Percentiles rank a stretch among this genome's conserved stretches.
phyloP scores from a whole-genome alignment of 352 stramenopile genomes.

The Pythium vanterpoolii region DNA sequence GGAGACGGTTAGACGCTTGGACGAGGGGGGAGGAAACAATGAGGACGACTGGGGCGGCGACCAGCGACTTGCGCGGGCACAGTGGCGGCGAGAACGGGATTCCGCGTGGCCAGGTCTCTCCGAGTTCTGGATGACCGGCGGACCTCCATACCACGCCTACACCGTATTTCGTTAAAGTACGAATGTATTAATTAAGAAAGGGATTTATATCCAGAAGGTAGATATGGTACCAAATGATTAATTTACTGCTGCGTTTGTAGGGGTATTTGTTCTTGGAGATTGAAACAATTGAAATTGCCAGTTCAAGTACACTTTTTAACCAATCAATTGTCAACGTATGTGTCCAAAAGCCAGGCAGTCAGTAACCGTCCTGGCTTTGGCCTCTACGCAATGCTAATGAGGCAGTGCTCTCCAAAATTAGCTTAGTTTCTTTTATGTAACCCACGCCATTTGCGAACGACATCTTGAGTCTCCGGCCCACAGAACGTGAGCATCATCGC shows the following conservation, averaged over 20 bases:
- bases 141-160: background rate
- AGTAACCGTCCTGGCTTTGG: background rate
- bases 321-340: background rate
- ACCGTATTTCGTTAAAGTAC: background rate
- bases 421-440: background rate
- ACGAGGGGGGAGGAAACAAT: background rate
- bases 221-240: too few relatives aligned
- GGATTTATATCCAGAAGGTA: too few relatives aligned
- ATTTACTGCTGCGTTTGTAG: background rate
- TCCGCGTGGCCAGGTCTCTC: background rate
- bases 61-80: background rate
- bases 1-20: constrained; percentile 6
- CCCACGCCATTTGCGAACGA: background rate
- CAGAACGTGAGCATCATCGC: background rate
- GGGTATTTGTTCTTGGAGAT: background rate
- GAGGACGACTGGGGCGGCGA: too few relatives aligned
- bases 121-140: background rate
- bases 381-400: background rate
- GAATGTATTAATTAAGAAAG: too few relatives aligned
- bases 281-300: background rate
- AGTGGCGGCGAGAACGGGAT: background rate
- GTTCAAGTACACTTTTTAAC: constrained; percentile 3
- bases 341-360: background rate
- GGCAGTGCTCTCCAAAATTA: background rate
- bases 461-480: background rate